These are phyloP conservation scores for Zarea fungicola DNA, from an alignment of 2,329 filamentous ascomycete species.

Conservation along the genomic window DNA sequence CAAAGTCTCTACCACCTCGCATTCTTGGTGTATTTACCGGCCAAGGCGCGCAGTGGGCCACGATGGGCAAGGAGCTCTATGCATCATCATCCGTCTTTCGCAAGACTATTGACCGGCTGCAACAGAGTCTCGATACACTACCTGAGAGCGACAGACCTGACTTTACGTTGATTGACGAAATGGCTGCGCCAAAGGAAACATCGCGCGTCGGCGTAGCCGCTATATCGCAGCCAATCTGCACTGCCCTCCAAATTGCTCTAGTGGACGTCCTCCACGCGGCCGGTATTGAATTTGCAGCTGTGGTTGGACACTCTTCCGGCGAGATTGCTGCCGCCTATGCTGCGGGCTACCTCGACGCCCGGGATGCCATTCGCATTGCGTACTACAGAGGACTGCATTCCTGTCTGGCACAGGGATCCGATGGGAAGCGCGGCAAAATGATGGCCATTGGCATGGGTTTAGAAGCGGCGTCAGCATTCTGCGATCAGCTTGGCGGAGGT, in stretches of 20 bases:
- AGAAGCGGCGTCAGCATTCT: slow-evolving; percentile 13
- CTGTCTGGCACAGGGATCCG: not conserved
- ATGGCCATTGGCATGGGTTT: slow-evolving; percentile 16
- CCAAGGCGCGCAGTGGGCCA: slow-evolving; percentile 27
- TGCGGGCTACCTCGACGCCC: slow-evolving; percentile 31
- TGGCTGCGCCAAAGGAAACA: not conserved
- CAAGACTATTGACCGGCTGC: slow-evolving; percentile 15
- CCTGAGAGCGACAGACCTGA: slow-evolving; percentile 18
- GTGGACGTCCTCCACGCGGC: slow-evolving; percentile 22
- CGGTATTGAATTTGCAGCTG: slow-evolving; percentile 29
- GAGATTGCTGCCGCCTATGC: slow-evolving; percentile 48
- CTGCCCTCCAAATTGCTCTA: slow-evolving; percentile 23
- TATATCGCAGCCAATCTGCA: slow-evolving; percentile 26
- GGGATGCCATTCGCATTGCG: slow-evolving; percentile 21
- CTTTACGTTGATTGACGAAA: slow-evolving; percentile 21
- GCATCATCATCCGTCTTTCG: not conserved
- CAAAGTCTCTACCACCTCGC: not conserved
- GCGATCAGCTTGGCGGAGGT: slow-evolving; percentile 16
- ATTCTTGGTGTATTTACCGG: slow-evolving; percentile 24
- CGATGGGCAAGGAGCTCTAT: slow-evolving; percentile 27
- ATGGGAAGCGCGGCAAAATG: slow-evolving; percentile 14
- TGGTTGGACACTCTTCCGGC: slow-evolving; percentile 45
- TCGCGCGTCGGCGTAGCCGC: slow-evolving; percentile 19
- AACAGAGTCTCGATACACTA: slow-evolving; percentile 10
- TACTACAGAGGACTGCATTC: slow-evolving; percentile 17